Base-by-base conservation (phyloP, 73 alveolate species). In the Uronychia binucleata region DNA sequence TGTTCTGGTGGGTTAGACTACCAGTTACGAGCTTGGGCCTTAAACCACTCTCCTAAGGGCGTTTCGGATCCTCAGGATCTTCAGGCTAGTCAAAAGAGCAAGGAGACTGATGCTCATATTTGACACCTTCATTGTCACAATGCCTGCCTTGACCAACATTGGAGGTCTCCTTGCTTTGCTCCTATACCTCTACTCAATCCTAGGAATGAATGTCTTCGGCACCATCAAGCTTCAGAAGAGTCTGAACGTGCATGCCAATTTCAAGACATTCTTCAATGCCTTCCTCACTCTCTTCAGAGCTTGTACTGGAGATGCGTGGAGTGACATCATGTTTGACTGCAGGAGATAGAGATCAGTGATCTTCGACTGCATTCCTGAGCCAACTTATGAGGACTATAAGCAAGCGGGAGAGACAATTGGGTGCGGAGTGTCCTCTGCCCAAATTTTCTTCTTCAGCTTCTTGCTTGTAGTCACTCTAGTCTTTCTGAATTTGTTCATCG, bases 271-370 rank as follows among this genome's bases (percentile, higher is more conserved):
- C 78, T 87, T 84, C 34, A 77, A 34, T 78, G 91, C 94, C 28
- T 81, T 88, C 58, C 77, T 87, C 27, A 83, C 94, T 28, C 84
- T 91, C 34, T 87, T 87, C 58, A 57, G 88, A 59, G 57, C 79
- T 29, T 57, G 90, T 8, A 97, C 99, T 57, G 99, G 99, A 31
- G 99, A 97, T 78, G 82, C 84, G 78, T 97, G 99, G 98, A 92
- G 94, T 77, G 86, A 81, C 59, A 83, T 97, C 14, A 96, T 96
- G 99, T 89, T 79, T 87, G 99, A 96, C 78, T 59, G 90, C n/a
- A 67, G 76, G 26, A 76, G 80, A 30, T 1, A 14, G 46, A 76
- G 58, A 30, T 85, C 91, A 31, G 85, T 85, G 29, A 58, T 76
- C 33, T 77, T 57, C 29, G 81, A 76, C 33, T 85, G 91, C 59